Percentiles rank a stretch among this genome's conserved stretches.
Conservation (phyloP, 106 monocot genomes). For the Dioscorea dumetorum region DNA sequence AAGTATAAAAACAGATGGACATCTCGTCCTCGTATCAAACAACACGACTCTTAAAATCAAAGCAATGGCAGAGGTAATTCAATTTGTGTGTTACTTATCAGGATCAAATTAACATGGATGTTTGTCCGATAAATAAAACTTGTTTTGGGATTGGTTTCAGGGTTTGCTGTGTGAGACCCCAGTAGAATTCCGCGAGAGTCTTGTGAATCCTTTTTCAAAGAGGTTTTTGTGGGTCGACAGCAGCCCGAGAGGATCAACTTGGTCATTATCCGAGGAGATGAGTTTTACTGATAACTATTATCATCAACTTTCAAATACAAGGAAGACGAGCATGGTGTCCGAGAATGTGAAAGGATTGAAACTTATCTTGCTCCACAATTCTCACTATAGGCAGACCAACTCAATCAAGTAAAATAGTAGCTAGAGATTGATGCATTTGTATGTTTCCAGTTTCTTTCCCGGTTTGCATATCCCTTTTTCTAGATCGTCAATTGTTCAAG, state of each 20-base stretch:
- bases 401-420: constrained; percentile 4
- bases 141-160: constrained; percentile 19
- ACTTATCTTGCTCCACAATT: constrained; percentile 33
- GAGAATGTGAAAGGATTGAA: constrained; percentile 30
- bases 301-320: constrained; percentile 9
- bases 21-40: constrained; percentile 55
- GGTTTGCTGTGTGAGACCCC: constrained; percentile 74
- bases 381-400: constrained; percentile 18
- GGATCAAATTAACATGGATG: too few relatives aligned
- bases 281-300: constrained; percentile 18
- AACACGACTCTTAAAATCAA: constrained; percentile 77
- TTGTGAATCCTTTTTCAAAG: constrained; percentile 69
- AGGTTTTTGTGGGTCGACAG: constrained; percentile 83
- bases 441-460: background rate
- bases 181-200: constrained; percentile 70
- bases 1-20: constrained; percentile 34
- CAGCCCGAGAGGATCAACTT: constrained; percentile 66
- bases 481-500: too few relatives aligned
- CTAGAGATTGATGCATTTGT: too few relatives aligned
- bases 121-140: too few relatives aligned
- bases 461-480: background rate
- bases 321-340: constrained; percentile 11
- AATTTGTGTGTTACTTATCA: background rate
- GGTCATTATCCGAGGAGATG: constrained; percentile 47
- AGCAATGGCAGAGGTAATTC: constrained; percentile 89